Evolutionary conservation across 257 asterid genomes (phyloP).

Genomic region (Fraxinus cuspidata): DNA sequence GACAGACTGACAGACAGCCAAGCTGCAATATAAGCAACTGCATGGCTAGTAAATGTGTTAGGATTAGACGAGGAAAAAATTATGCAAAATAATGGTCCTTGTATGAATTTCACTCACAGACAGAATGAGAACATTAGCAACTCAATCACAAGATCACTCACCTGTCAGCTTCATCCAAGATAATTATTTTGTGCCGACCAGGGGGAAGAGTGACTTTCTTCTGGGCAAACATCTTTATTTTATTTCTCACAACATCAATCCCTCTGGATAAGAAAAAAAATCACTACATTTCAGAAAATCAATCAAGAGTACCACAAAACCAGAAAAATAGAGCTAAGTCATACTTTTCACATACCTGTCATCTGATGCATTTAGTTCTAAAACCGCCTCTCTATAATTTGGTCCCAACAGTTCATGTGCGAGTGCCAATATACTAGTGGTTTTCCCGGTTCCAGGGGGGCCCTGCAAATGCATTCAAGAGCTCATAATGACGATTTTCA

Average conservation of each 20-base stretch:
- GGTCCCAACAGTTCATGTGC: slow-evolving; percentile 98
- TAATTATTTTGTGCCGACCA: slow-evolving; percentile 86
- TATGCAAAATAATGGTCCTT: not conserved
- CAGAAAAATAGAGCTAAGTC: not conserved
- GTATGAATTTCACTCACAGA: slow-evolving; percentile 6
- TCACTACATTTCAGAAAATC: slow-evolving; percentile 6
- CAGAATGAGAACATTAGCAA: not conserved
- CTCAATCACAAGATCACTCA: slow-evolving; percentile 31
- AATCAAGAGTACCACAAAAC: not conserved
- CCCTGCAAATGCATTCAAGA: slow-evolving; percentile 53
- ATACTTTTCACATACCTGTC: slow-evolving; percentile 56
- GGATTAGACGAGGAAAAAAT: not conserved
- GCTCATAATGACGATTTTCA: not conserved
- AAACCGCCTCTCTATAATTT: slow-evolving; percentile 77
- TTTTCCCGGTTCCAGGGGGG: slow-evolving; percentile 98
- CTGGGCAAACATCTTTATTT: slow-evolving; percentile 98
- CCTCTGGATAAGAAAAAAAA: slow-evolving; percentile 55
- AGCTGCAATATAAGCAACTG: slow-evolving; percentile 12
- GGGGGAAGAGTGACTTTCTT: slow-evolving; percentile 88
- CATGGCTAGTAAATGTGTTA: not conserved
- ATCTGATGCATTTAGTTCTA: slow-evolving; percentile 96
- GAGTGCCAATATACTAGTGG: slow-evolving; percentile 91
- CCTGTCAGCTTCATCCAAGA: slow-evolving; percentile 99
- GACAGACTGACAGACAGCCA: not conserved
- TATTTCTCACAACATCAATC: slow-evolving; percentile 94